A percentile compares a stretch with the other conserved stretches of the same genome.
These are phyloP conservation scores for Lasiosphaeris hirsuta DNA, from an alignment of 495 filamentous ascomycete species.

Conservation along the genomic window DNA sequence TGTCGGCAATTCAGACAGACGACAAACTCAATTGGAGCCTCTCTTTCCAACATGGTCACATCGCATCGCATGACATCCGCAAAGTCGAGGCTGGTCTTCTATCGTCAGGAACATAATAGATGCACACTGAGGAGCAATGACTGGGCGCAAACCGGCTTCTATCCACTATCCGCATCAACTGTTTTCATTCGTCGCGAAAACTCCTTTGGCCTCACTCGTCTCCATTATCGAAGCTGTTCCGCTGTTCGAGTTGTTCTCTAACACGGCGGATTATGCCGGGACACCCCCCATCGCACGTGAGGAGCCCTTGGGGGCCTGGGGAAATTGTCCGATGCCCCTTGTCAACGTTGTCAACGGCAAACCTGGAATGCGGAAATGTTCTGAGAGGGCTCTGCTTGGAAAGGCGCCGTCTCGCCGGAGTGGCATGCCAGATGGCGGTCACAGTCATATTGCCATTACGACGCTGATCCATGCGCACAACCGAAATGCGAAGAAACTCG, in stretches of 20 bases:
- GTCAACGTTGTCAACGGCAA: neutral
- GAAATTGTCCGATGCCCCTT: constrained; percentile 2
- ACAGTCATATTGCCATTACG: neutral
- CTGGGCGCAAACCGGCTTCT: too few relatives aligned
- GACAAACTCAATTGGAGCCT: neutral
- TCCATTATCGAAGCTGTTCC: neutral
- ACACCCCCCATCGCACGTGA: constrained; percentile 1
- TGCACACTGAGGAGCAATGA: neutral
- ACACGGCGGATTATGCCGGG: neutral
- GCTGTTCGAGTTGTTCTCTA: neutral
- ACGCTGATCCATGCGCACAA: neutral
- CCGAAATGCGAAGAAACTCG: too few relatives aligned
- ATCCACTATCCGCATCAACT: too few relatives aligned
- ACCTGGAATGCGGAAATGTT: too few relatives aligned
- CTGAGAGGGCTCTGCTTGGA: neutral
- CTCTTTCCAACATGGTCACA: neutral
- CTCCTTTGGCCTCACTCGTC: neutral
- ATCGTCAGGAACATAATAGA: neutral
- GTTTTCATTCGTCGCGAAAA: neutral
- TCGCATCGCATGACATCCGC: neutral
- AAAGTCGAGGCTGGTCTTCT: too few relatives aligned
- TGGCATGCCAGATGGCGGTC: neutral
- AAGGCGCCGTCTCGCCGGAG: neutral
- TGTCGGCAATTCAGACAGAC: neutral
- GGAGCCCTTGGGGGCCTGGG: neutral